phyloP scores from a whole-genome alignment of 2,329 filamentous ascomycete genomes.

The Exutisphaerella laricina region DNA sequence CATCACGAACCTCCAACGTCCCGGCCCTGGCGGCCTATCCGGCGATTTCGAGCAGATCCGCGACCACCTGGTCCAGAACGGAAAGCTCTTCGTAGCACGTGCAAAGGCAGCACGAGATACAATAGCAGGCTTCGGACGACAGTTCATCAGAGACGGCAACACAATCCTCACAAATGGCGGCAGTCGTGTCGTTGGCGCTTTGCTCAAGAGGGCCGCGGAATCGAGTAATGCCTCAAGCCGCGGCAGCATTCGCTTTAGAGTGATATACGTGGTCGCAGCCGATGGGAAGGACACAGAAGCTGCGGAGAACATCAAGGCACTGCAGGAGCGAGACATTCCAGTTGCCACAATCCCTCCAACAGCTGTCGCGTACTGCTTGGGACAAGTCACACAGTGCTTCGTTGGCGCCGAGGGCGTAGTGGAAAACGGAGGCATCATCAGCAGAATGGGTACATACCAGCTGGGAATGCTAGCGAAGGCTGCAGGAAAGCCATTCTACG shows the following conservation, averaged over 20 bases:
- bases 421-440: constrained; percentile 89
- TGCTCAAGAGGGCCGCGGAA: constrained; percentile 69
- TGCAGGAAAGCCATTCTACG: constrained; percentile 73
- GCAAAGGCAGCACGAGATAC: constrained; percentile 79
- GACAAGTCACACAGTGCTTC: constrained; percentile 63
- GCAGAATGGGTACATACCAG: constrained; percentile 78
- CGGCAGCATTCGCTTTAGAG: constrained; percentile 65
- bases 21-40: constrained; percentile 38
- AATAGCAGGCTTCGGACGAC: constrained; percentile 73
- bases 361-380: constrained; percentile 73
- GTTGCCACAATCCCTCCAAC: constrained; percentile 76
- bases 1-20: constrained; percentile 62
- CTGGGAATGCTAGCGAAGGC: constrained; percentile 74
- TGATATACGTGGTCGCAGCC: constrained; percentile 60
- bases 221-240: constrained; percentile 45
- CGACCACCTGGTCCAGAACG: constrained; percentile 78
- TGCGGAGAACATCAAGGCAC: constrained; percentile 61
- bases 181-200: constrained; percentile 71
- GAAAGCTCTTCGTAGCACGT: constrained; percentile 75
- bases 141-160: constrained; percentile 71
- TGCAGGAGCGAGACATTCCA: constrained; percentile 69
- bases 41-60: constrained; percentile 78
- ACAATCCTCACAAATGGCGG: constrained; percentile 89
- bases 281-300: constrained; percentile 53
- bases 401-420: constrained; percentile 77